phyloP scores from a whole-genome alignment of 1,284 basidiomycete genomes.

The Marasmius fiardii region DNA sequence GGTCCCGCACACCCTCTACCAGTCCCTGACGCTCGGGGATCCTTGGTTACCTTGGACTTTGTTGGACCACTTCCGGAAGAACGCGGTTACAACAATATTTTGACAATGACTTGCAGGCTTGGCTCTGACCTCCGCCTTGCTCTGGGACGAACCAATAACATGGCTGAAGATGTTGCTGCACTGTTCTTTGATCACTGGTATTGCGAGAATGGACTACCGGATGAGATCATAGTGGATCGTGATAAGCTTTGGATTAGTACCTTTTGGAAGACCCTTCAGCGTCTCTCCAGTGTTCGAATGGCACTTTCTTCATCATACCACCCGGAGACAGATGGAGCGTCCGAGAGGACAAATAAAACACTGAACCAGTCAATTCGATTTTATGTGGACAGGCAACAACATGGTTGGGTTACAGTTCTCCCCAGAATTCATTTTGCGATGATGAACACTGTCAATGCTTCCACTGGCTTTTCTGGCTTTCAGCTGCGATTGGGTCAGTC shows the following conservation, averaged over 20 bases:
- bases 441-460: conserved; percentile 31
- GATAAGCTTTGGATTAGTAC: conserved; percentile 24
- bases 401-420: conserved; percentile 36
- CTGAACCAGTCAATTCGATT: conserved; percentile 32
- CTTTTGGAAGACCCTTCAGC: conserved; percentile 23
- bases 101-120: conserved; percentile 37
- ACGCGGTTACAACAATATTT: conserved; percentile 26
- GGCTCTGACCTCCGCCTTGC: conserved; percentile 32
- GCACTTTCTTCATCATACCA: conserved; percentile 35
- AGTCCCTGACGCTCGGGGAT: conserved; percentile 22
- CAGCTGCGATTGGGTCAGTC: conserved; percentile 23
- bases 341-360: conserved; percentile 33
- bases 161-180: conserved; percentile 28
- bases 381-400: conserved; percentile 35
- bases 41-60: conserved; percentile 28
- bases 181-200: conserved; percentile 35
- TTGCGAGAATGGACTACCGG: conserved; percentile 29
- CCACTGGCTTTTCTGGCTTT: conserved; percentile 34
- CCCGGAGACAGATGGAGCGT: conserved; percentile 30
- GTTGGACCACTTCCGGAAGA: conserved; percentile 29
- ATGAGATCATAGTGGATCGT: conserved; percentile 21
- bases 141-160: conserved; percentile 21
- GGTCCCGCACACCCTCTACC: conserved; percentile 30
- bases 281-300: conserved; percentile 27
- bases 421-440: conserved; percentile 34